phyloP scores from a whole-genome alignment of 208 protist species.

The Wallacemonas collosoma region DNA sequence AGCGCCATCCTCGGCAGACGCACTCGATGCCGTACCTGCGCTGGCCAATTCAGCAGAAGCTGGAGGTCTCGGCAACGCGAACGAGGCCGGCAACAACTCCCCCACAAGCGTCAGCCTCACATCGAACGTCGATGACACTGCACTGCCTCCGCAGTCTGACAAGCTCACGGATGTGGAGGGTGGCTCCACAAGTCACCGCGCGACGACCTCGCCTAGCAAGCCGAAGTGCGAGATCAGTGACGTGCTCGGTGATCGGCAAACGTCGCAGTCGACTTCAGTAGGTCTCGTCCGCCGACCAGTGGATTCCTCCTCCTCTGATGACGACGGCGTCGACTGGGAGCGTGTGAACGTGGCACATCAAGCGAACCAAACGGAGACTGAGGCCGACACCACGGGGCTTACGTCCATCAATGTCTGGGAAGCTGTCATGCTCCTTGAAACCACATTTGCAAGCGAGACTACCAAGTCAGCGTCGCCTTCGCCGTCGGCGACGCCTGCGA shows the following conservation, averaged over 20 bases:
- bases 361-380: neutral
- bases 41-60: neutral
- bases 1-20: too few relatives aligned
- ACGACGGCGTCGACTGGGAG: constrained; percentile 10
- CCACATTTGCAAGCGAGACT: constrained; percentile 27
- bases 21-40: neutral
- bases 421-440: constrained; percentile 21
- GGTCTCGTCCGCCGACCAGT: neutral
- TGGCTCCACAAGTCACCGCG: neutral
- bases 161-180: neutral
- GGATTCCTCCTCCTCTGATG: constrained; percentile 9
- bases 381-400: neutral
- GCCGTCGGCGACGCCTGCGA: neutral
- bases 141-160: neutral
- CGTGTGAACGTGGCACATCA: neutral
- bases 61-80: neutral
- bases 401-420: constrained; percentile 28
- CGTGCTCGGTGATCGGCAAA: constrained; percentile 2
- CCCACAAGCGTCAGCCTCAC: neutral
- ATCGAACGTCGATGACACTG: constrained; percentile 6
- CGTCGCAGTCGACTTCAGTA: constrained; percentile 1
- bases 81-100: neutral
- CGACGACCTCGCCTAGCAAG: neutral
- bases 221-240: neutral
- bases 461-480: constrained; percentile 3